Evolutionary conservation across 805 yeast species (phyloP).

Genomic region (Nadsonia fulvescens): DNA sequence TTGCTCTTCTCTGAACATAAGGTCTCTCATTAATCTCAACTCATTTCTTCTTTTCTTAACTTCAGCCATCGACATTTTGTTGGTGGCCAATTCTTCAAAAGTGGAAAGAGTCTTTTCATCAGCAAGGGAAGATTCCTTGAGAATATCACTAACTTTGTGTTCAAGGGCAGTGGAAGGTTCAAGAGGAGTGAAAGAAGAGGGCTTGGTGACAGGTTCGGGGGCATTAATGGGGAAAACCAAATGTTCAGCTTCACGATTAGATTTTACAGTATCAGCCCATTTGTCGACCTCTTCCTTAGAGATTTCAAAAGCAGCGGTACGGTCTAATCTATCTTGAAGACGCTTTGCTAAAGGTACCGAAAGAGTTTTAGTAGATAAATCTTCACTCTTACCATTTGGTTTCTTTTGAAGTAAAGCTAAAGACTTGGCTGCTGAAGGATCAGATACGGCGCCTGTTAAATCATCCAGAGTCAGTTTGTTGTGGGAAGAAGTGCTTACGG

Average conservation of each 20-base stretch:
- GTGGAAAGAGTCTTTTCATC: constrained; percentile 65
- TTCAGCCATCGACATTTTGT: constrained; percentile 67
- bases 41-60: constrained; percentile 60
- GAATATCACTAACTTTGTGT: constrained; percentile 37
- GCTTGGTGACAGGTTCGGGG: constrained; percentile 24
- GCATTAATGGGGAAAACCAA: constrained; percentile 55
- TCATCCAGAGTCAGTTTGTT: constrained; percentile 55
- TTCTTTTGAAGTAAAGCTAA: constrained; percentile 27
- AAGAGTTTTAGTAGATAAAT: constrained; percentile 28
- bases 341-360: constrained; percentile 74
- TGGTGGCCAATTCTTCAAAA: constrained; percentile 73
- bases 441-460: constrained; percentile 43
- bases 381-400: constrained; percentile 14
- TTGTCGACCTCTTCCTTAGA: constrained; percentile 71
- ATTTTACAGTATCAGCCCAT: constrained; percentile 74
- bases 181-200: constrained; percentile 36
- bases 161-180: constrained; percentile 44
- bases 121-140: constrained; percentile 45
- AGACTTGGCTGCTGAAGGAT: constrained; percentile 30
- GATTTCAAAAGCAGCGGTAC: constrained; percentile 79
- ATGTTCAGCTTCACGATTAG: constrained; percentile 71
- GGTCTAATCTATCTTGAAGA: constrained; percentile 68
- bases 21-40: constrained; percentile 79
- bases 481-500: constrained; percentile 39
- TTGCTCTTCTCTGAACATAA: constrained; percentile 89